Base-by-base conservation (phyloP, 176 grass and related monocot genomes). In the Paspalum vaginatum region DNA sequence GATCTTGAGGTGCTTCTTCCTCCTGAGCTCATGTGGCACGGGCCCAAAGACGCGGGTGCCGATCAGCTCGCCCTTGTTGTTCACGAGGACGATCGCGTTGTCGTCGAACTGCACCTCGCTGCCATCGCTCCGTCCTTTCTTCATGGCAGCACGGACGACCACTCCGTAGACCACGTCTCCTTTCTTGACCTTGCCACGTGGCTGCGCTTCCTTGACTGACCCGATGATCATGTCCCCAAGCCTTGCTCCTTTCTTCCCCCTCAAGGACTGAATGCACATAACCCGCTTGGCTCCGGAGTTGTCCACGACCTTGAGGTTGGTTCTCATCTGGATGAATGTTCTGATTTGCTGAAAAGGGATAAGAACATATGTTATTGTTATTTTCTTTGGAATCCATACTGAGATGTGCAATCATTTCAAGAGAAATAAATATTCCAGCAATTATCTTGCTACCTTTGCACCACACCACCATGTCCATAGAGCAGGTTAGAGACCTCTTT, bases 291-390 rank as follows among this genome's bases (percentile, higher is more conserved):
- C 96, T n/a, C 96, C 96, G 2, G 96, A 99, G 81, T 99, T 99
- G 53, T 95, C 96, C 14, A 91, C 96, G 18, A 95, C 96, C 79
- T 95, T 99, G 24, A 99, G 96, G 62, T 93, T 99, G 17, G 96
- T 99, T 79, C 92, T 93, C 96, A 95, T 99, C 82, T 99, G 96
- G 79, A 99, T 91, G 84, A 99, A 99, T 81, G 96, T 95, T 81
- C 96, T 95, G 88, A 91, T 89, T 95, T 93, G 92, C 96, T 99
- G 88, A 57, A 89, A 75, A 44, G 47, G 77, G 85, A 44, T 18
- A 40, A 53, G 10, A 51, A 68, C 21, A 42, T 21, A 17, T 71
- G 47, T 80, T 62, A 25, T 50, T 15, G 32, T 18, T 61, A 56
- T 47, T 65, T 13, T 37, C 54, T 11, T 16, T 62, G 18, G 2